phyloP scores from a whole-genome alignment of 306 rosid genomes.

The Begonia loranthoides region DNA sequence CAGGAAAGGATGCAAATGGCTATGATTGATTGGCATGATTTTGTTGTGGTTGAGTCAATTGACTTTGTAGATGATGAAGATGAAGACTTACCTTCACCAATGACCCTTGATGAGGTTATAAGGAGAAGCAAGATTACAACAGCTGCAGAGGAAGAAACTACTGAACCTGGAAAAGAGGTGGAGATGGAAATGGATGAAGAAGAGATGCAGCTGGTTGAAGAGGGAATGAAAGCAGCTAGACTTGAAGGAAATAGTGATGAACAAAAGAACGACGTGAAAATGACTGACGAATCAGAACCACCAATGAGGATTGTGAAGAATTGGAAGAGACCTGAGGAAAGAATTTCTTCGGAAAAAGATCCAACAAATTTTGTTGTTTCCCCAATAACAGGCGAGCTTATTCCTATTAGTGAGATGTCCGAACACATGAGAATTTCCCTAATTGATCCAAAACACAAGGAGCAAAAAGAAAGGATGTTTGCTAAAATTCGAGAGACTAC shows the following conservation, averaged over 20 bases:
- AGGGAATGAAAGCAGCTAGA: slow-evolving; percentile 70
- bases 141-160: slow-evolving; percentile 47
- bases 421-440: slow-evolving; percentile 96
- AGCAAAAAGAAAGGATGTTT: slow-evolving; percentile 93
- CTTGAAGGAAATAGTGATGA: slow-evolving; percentile 56
- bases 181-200: slow-evolving; percentile 99
- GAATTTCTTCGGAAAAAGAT: slow-evolving; percentile 73
- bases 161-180: slow-evolving; percentile 77
- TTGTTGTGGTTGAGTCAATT: slow-evolving; percentile 88
- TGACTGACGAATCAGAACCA: slow-evolving; percentile 59
- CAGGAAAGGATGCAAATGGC: slow-evolving; percentile 92
- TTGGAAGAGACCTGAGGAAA: slow-evolving; percentile 97
- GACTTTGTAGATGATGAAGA: slow-evolving; percentile 97
- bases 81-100: slow-evolving; percentile 83
- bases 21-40: slow-evolving; percentile 99
- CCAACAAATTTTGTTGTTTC: slow-evolving; percentile 76
- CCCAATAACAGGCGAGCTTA: slow-evolving; percentile 83
- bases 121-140: slow-evolving; percentile 73
- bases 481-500: slow-evolving; percentile 97
- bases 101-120: slow-evolving; percentile 89
- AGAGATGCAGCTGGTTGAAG: slow-evolving; percentile 88
- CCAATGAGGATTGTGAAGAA: slow-evolving; percentile 96
- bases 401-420: slow-evolving; percentile 86
- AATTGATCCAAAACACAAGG: slow-evolving; percentile 94
- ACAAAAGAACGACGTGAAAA: slow-evolving; percentile 41